Base-by-base conservation (phyloP, 257 asterid species). In the Nicotiana paniculata region DNA sequence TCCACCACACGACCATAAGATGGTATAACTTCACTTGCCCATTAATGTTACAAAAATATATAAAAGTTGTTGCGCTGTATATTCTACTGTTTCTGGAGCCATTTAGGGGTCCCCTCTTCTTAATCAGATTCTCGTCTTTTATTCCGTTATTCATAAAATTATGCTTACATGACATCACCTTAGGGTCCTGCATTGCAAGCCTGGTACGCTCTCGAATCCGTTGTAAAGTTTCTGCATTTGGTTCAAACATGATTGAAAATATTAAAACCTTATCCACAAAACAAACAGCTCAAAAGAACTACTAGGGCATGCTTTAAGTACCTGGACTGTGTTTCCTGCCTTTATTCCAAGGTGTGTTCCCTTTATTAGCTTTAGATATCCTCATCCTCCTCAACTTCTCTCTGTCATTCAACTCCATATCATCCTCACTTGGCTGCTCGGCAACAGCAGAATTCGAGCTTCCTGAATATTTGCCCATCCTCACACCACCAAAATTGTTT, bases 111-210 rank as follows among this genome's bases (percentile, higher is more conserved):
- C 17, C n/a, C 12, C 55, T 57, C 62, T 54, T 82, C 87, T 66
- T 80, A 55, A 54, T 76, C 59, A 57, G 83, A 62, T 72, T 30
- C 39, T 43, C 18, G 53, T 80, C 24, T 79, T 65, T 72, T 72
- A 35, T 78, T 70, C 39, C 74, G 63, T 77, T n/a, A 68, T 24
- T 46, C 37, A 26, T 54, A 35, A 79, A 86, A 86, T 83, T 51
- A 82, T 85, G 85, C 93, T 89, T 91, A 92, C 97, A 91, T 94
- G 93, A 92, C 97, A 89, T 96, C 99, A 94, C 99, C 97, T 96
- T 94, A 91, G 99, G 99, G 86, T 94, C 92, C 92, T 92, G 97
- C 99, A 96, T 96, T 57, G 99, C 99, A 85, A 94, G 90, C 87
- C 89, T 89, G 48, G 99, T 94, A 87, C 92, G 91, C 88, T 94